Evolutionary conservation across 2,329 filamentous ascomycete genomes (phyloP).

Genomic region (Myriosclerotinia duriaeana): DNA sequence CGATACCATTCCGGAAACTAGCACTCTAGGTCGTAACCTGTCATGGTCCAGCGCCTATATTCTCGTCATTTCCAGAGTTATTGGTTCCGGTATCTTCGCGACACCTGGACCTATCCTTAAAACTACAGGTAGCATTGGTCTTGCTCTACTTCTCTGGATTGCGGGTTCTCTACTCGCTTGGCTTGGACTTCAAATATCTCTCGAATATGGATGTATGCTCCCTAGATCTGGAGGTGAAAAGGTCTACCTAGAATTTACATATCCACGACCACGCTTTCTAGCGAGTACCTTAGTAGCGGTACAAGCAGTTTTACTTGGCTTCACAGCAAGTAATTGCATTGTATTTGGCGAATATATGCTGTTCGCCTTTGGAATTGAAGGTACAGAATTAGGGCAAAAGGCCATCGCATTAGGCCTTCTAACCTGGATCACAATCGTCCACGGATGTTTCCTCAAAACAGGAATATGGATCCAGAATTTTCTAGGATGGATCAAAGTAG

Average conservation of each 20-base stretch:
- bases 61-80: constrained; percentile 37
- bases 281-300: constrained; percentile 54
- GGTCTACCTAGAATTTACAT: constrained; percentile 55
- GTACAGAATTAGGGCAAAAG: constrained; percentile 49
- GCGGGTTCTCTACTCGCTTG: constrained; percentile 48
- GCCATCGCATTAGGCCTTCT: constrained; percentile 51
- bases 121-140: constrained; percentile 62
- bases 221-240: constrained; percentile 52
- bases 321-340: constrained; percentile 53
- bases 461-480: constrained; percentile 61
- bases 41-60: constrained; percentile 37
- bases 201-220: constrained; percentile 50
- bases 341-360: constrained; percentile 53
- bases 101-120: constrained; percentile 66
- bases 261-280: constrained; percentile 51
- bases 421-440: constrained; percentile 56
- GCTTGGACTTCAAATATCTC: constrained; percentile 47
- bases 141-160: constrained; percentile 55
- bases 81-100: constrained; percentile 37
- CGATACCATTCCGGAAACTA: constrained; percentile 59
- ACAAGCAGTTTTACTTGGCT: constrained; percentile 51
- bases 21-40: constrained; percentile 52
- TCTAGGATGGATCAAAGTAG: constrained; percentile 63
- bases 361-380: constrained; percentile 46
- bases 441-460: constrained; percentile 56